Conservation (phyloP, 2,329 filamentous ascomycete genomes). For the Elsinoe fawcettii region DNA sequence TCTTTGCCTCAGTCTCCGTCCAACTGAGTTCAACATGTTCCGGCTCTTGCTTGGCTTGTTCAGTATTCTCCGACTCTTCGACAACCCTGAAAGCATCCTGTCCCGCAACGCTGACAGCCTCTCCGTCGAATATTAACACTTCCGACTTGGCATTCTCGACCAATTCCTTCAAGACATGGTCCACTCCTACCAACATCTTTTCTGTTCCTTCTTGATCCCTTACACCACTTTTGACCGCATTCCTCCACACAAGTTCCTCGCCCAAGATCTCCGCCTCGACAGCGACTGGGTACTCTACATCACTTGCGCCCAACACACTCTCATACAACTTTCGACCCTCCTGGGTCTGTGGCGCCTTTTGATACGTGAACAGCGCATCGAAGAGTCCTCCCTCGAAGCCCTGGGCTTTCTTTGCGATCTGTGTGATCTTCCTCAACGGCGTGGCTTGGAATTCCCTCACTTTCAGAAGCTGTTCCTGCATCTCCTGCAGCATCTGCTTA, state of each 20-base stretch:
- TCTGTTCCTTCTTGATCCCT: constrained; percentile 41
- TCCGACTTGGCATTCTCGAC: constrained; percentile 42
- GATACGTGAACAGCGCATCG: constrained; percentile 60
- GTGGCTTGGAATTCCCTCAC: constrained; percentile 68
- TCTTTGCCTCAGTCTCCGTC: constrained; percentile 30
- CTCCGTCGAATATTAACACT: constrained; percentile 47
- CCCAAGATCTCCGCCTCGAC: constrained; percentile 65
- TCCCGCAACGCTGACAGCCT: constrained; percentile 57
- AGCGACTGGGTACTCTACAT: constrained; percentile 74
- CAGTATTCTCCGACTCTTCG: background rate
- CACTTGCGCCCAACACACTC: constrained; percentile 56
- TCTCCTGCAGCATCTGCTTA: constrained; percentile 58
- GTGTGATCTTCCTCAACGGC: constrained; percentile 63
- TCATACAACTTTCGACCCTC: constrained; percentile 42
- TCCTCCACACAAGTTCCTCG: constrained; percentile 57
- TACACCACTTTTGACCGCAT: constrained; percentile 57
- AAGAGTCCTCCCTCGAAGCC: constrained; percentile 39
- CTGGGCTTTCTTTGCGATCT: constrained; percentile 45
- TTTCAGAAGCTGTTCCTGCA: constrained; percentile 61
- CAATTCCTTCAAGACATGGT: constrained; percentile 52
- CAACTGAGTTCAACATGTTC: background rate
- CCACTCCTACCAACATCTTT: constrained; percentile 51
- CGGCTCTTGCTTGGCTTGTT: constrained; percentile 14
- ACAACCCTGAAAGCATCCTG: constrained; percentile 39
- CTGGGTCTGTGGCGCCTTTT: constrained; percentile 42